Percentiles rank a stretch among this genome's conserved stretches.
These are phyloP conservation scores for Leucosporidium scottii DNA, from an alignment of 768 basidiomycete genomes.

Conservation along the genomic window DNA sequence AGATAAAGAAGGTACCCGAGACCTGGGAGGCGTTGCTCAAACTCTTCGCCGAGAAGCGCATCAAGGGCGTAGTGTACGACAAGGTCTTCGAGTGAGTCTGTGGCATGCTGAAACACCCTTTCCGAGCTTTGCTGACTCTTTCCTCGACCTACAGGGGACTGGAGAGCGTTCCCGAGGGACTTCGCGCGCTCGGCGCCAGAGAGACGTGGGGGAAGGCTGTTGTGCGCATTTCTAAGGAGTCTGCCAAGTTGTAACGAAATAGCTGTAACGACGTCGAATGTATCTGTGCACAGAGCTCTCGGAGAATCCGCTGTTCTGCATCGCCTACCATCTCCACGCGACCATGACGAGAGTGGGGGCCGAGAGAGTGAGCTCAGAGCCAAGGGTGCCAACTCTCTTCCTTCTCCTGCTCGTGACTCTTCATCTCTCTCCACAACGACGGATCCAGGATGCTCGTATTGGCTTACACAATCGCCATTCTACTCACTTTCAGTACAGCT, in stretches of 20 bases:
- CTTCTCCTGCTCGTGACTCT: no score
- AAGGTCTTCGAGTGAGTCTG: conserved; percentile 50
- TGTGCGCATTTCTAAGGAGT: conserved; percentile 48
- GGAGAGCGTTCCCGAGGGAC: conserved; percentile 58
- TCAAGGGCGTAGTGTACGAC: conserved; percentile 64
- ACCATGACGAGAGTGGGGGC: no score
- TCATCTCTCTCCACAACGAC: no score
- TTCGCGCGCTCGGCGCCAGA: conserved; percentile 67
- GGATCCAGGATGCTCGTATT: no score
- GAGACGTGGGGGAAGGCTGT: conserved; percentile 91
- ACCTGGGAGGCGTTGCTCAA: conserved; percentile 69
- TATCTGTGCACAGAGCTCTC: no score
- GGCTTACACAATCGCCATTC: no score
- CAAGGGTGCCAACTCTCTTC: no score
- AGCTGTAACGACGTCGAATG: neutral
- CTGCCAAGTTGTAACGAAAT: neutral
- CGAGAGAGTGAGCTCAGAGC: no score
- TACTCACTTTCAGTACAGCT: no score
- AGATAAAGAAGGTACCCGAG: conserved; percentile 55
- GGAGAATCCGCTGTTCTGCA: no score
- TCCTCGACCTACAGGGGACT: conserved; percentile 45
- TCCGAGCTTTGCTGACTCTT: neutral
- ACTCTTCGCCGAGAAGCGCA: conserved; percentile 60
- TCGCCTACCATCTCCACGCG: no score
- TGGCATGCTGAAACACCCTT: no score